Percentiles rank a stretch among this genome's conserved stretches.
phyloP scores from a whole-genome alignment of 2,329 filamentous ascomycete genomes.

The Pseudogymnoascus sp. region DNA sequence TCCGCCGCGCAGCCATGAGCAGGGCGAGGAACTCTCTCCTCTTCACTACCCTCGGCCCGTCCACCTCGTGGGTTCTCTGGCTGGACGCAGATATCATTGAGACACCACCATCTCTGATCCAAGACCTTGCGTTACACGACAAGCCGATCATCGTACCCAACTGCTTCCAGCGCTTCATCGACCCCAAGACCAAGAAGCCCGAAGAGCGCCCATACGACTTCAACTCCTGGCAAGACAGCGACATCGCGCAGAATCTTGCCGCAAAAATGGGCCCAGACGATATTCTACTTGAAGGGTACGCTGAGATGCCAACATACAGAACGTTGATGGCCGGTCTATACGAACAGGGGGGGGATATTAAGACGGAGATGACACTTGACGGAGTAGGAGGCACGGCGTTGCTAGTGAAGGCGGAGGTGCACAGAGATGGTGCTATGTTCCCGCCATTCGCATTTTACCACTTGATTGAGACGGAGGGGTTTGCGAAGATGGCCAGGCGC shows the following conservation, averaged over 20 bases:
- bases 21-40: conserved; percentile 88
- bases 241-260: conserved; percentile 66
- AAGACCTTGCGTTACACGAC: conserved; percentile 81
- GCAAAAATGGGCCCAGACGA: conserved; percentile 82
- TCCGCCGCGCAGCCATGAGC: conserved; percentile 79
- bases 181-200: conserved; percentile 59
- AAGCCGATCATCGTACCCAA: conserved; percentile 92
- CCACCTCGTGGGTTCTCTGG: conserved; percentile 95
- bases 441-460: conserved; percentile 94
- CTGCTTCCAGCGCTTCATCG: conserved; percentile 81
- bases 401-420: conserved; percentile 92
- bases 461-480: conserved; percentile 94
- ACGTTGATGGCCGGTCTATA: conserved; percentile 82
- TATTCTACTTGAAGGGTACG: conserved; percentile 87
- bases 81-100: conserved; percentile 89
- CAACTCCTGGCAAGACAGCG: conserved; percentile 95
- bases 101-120: conserved; percentile 74
- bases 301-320: conserved; percentile 85
- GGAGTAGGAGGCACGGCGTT: conserved; percentile 90
- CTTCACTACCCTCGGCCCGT: conserved; percentile 87
- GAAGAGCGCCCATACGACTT: conserved; percentile 86
- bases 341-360: conserved; percentile 46
- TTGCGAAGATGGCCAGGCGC: conserved; percentile 91
- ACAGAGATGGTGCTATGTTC: conserved; percentile 97
- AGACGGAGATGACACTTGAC: conserved; percentile 67